Conservation (phyloP, 257 asterid species). For the Henckelia pumila region DNA sequence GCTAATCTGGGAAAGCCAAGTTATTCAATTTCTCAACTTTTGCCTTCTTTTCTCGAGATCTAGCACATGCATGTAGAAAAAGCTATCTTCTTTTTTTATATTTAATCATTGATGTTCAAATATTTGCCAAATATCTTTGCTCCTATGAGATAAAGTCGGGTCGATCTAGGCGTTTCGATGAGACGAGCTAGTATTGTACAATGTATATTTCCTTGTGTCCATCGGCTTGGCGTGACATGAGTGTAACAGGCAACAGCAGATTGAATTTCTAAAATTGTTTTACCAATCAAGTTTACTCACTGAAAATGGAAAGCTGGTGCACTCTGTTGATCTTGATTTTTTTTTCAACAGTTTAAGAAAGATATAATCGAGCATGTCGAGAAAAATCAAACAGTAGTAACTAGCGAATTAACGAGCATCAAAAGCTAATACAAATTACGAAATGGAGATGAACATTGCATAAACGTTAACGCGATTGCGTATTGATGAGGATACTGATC, state of each 20-base stretch:
- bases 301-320: constrained; percentile 12
- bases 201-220: too few relatives aligned
- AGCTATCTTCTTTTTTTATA: background rate
- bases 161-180: too few relatives aligned
- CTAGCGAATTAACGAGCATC: background rate
- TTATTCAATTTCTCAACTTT: background rate
- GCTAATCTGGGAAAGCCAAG: too few relatives aligned
- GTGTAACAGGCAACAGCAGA: too few relatives aligned
- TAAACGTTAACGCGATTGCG: too few relatives aligned
- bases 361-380: background rate
- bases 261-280: too few relatives aligned
- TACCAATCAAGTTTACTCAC: background rate
- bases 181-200: too few relatives aligned
- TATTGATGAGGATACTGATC: constrained; percentile 12
- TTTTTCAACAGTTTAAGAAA: background rate
- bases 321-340: background rate
- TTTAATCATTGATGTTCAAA: background rate
- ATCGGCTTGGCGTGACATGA: too few relatives aligned
- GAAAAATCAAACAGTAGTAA: background rate
- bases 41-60: background rate
- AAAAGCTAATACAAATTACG: background rate
- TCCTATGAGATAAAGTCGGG: too few relatives aligned
- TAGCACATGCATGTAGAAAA: background rate
- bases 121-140: too few relatives aligned
- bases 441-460: too few relatives aligned